A percentile compares a stretch with the other conserved stretches of the same genome.
phyloP scores from a whole-genome alignment of 176 grass and related monocot genomes.

The Saccharum spontaneum region DNA sequence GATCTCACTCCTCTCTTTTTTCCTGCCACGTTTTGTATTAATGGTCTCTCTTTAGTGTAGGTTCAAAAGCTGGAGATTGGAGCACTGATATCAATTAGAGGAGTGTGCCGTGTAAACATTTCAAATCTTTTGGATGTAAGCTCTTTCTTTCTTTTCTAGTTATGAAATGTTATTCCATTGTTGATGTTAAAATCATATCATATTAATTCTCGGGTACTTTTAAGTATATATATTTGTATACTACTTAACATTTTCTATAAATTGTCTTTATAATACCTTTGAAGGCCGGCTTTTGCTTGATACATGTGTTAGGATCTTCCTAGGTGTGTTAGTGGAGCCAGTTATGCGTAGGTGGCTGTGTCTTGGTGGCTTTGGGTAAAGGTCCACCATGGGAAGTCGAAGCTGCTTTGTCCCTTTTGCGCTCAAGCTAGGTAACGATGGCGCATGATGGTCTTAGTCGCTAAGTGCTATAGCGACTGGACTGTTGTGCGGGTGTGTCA shows the following conservation, averaged over 20 bases:
- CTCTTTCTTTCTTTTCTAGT: neutral
- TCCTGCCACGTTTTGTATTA: constrained; percentile 32
- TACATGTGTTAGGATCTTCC: neutral
- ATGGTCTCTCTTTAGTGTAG: constrained; percentile 60
- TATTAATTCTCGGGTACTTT: neutral
- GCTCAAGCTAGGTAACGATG: neutral
- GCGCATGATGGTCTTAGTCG: neutral
- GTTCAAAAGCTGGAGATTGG: constrained; percentile 81
- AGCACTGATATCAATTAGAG: constrained; percentile 82
- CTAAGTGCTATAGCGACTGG: neutral
- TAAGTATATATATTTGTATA: neutral
- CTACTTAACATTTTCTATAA: constrained; percentile 5
- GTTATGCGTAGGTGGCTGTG: neutral
- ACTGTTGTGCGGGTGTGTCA: too few species aligned
- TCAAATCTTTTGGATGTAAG: constrained; percentile 73
- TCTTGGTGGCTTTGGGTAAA: neutral
- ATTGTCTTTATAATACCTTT: neutral
- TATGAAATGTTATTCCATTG: constrained; percentile 1
- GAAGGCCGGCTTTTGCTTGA: neutral
- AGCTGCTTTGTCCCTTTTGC: neutral
- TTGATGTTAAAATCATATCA: neutral
- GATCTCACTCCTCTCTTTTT: neutral
- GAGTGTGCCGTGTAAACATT: constrained; percentile 81
- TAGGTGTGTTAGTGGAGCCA: neutral
- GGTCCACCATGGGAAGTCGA: neutral